Evolutionary conservation across 345 rosid species (phyloP).

Genomic region (Pugionium dolabratum): DNA sequence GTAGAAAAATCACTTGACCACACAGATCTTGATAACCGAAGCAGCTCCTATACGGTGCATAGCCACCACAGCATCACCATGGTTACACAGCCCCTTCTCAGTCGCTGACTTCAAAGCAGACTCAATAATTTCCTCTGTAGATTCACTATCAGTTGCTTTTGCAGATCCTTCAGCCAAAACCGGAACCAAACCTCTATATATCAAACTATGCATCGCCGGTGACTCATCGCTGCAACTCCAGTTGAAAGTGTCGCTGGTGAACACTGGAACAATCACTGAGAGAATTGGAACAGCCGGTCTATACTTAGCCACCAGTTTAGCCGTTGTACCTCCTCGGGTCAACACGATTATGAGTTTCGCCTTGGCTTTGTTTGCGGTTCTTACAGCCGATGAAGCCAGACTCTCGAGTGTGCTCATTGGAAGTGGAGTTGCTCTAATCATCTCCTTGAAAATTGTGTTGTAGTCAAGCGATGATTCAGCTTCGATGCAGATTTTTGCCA

Average conservation of each 20-base stretch:
- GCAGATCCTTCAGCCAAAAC: constrained; percentile 28
- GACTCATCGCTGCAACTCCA: constrained; percentile 34
- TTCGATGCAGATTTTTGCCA: constrained; percentile 31
- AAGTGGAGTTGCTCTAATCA: constrained; percentile 30
- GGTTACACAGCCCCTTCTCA: constrained; percentile 26
- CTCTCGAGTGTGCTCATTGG: constrained; percentile 30
- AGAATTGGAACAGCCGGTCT: constrained; percentile 28
- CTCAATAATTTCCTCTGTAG: constrained; percentile 29
- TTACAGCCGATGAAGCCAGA: constrained; percentile 28
- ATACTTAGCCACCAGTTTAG: constrained; percentile 27
- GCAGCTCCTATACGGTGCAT: constrained; percentile 29
- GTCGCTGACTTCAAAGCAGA: constrained; percentile 26
- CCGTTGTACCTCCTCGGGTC: constrained; percentile 28
- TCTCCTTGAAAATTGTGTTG: constrained; percentile 26
- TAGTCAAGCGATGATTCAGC: constrained; percentile 27
- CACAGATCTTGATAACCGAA: constrained; percentile 31
- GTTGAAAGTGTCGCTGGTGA: constrained; percentile 24
- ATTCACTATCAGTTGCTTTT: constrained; percentile 19
- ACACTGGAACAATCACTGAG: constrained; percentile 24
- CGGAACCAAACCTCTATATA: constrained; percentile 24
- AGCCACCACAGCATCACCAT: constrained; percentile 30
- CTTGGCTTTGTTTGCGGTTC: constrained; percentile 26
- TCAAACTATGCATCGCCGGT: constrained; percentile 29
- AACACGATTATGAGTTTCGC: constrained; percentile 27
- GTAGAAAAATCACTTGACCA: constrained; percentile 18